Percentiles rank a stretch among this genome's conserved stretches.
Conservation (phyloP, 208 protist genomes). For the Porcisia deanei region DNA sequence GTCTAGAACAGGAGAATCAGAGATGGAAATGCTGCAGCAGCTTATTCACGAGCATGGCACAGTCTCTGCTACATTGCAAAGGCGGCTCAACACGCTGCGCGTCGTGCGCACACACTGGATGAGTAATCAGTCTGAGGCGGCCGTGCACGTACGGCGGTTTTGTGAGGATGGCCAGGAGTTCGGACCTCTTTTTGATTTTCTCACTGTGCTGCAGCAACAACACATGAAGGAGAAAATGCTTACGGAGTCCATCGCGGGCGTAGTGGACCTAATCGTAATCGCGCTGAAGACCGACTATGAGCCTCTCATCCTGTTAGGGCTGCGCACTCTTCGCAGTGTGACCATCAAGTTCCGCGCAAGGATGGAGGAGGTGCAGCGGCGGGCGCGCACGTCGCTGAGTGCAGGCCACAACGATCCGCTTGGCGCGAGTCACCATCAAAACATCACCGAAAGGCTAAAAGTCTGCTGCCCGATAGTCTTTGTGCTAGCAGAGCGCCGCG, state of each 20-base stretch:
- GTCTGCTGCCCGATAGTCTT: slow-evolving; percentile 39
- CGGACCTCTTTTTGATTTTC: slow-evolving; percentile 68
- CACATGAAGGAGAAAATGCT: slow-evolving; percentile 73
- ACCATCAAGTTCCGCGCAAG: slow-evolving; percentile 64
- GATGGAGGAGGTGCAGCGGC: slow-evolving; percentile 50
- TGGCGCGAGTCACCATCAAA: slow-evolving; percentile 32
- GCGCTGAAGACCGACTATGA: slow-evolving; percentile 51
- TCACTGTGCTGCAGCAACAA: slow-evolving; percentile 69
- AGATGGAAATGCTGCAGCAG: slow-evolving; percentile 37
- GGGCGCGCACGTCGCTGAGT: slow-evolving; percentile 44
- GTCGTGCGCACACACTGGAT: slow-evolving; percentile 58
- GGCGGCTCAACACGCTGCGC: slow-evolving; percentile 53
- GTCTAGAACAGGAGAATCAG: slow-evolving; percentile 8
- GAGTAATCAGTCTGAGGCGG: slow-evolving; percentile 47
- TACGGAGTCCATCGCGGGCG: slow-evolving; percentile 44
- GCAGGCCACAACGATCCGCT: slow-evolving; percentile 51
- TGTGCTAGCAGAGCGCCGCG: slow-evolving; percentile 44
- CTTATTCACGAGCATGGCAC: slow-evolving; percentile 31
- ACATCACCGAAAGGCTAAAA: slow-evolving; percentile 40
- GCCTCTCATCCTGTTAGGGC: slow-evolving; percentile 42
- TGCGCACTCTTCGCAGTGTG: slow-evolving; percentile 60
- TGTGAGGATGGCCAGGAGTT: slow-evolving; percentile 54
- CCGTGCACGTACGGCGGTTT: slow-evolving; percentile 51
- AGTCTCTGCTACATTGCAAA: slow-evolving; percentile 40
- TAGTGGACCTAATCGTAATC: slow-evolving; percentile 59